Conservation (phyloP, 2,329 filamentous ascomycete genomes). For the Epichloe brachyelytri region DNA sequence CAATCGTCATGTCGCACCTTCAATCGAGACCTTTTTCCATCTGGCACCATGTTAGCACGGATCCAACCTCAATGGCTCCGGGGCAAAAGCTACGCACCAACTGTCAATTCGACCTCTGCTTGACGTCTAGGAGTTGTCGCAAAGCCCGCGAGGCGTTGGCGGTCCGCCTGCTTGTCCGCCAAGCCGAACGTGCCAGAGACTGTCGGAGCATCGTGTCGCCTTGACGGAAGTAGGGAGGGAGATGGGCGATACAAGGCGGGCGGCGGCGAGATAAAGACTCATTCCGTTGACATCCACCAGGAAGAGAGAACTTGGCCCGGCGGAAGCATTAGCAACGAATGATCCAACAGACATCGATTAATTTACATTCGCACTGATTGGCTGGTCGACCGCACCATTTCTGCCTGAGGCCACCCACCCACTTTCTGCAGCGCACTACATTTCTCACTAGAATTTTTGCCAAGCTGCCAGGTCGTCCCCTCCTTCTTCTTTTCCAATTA, state of each 20-base stretch:
- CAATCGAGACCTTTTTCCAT: conserved; percentile 98
- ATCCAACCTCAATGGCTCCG: conserved; percentile 17
- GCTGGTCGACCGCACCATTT: conserved; percentile 9
- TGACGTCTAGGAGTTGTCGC: conserved; percentile 63
- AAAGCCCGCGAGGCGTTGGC: conserved; percentile 58
- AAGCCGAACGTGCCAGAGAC: conserved; percentile 54
- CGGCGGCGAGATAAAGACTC: conserved; percentile 24
- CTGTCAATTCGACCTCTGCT: conserved; percentile 92
- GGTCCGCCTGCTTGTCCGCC: conserved; percentile 48
- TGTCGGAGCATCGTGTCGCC: conserved; percentile 57
- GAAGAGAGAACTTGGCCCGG: conserved; percentile 24
- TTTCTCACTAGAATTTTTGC: conserved; percentile 11
- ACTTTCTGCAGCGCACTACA: conserved; percentile 4
- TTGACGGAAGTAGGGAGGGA: conserved; percentile 33
- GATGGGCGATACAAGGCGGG: conserved; percentile 21
- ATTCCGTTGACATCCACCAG: conserved; percentile 26
- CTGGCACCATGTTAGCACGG: conserved; percentile 34
- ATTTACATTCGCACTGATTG: conserved; percentile 33
- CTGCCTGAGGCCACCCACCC: conserved; percentile 5
- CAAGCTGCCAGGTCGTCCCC: conserved; percentile 5
- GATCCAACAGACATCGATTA: conserved; percentile 22
- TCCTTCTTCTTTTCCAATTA: conserved; percentile 30
- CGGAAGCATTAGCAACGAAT: conserved; percentile 21
- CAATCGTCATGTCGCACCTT: conserved; percentile 50
- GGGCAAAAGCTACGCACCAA: conserved; percentile 45